Conservation (phyloP, 768 basidiomycete genomes). For the Royoungia palumana region DNA sequence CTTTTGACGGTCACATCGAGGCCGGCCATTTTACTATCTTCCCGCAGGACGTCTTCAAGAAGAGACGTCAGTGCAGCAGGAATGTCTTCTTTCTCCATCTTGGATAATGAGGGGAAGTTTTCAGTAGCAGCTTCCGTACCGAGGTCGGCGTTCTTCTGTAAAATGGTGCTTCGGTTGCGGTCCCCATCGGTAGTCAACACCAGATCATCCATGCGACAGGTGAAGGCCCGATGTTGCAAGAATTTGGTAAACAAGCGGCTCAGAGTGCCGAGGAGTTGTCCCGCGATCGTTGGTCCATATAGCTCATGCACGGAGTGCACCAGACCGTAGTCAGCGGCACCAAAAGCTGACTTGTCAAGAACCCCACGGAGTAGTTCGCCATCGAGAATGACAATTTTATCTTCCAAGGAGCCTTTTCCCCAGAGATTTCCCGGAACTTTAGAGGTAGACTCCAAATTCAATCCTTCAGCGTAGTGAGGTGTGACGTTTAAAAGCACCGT, state of each 20-base stretch:
- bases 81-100: constrained; percentile 50
- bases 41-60: constrained; percentile 88
- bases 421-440: constrained; percentile 88
- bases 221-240: constrained; percentile 94
- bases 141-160: constrained; percentile 62
- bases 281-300: constrained; percentile 87
- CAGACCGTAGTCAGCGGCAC: constrained; percentile 92
- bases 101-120: constrained; percentile 75
- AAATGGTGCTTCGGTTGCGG: constrained; percentile 57
- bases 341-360: constrained; percentile 96
- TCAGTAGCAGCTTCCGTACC: constrained; percentile 89
- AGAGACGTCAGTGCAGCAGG: constrained; percentile 57
- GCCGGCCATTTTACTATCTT: constrained; percentile 96
- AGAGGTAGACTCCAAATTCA: constrained; percentile 81
- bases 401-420: constrained; percentile 77
- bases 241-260: constrained; percentile 96
- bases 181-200: constrained; percentile 84
- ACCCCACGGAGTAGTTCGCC: constrained; percentile 93
- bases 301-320: constrained; percentile 97
- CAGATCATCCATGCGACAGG: constrained; percentile 98
- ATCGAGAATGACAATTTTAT: constrained; percentile 84
- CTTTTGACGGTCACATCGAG: constrained; percentile 91
- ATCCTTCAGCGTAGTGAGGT: constrained; percentile 69
- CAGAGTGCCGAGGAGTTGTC: constrained; percentile 87
- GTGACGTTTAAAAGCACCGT: constrained; percentile 92